Evolutionary conservation across 345 rosid species (phyloP), one percentile per base, ranked within the genome.

Genomic region (Bruguiera sexangula): DNA sequence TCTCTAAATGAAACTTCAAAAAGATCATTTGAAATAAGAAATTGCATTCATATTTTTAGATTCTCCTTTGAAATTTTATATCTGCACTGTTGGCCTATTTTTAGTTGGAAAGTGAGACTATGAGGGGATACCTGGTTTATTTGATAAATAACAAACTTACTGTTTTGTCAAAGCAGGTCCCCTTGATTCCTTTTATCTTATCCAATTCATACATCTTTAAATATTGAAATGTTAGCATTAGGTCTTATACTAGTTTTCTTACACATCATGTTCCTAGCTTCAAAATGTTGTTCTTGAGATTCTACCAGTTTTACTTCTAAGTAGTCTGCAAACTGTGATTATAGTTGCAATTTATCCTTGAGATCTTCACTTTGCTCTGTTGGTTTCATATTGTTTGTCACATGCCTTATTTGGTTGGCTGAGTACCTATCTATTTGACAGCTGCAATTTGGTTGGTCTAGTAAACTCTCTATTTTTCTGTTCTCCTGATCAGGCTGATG

Each of bases 401-500:
- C 27, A 3, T 39, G 43, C 65, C 37, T 27, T 36, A 18, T 69
- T 34, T 43, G 18, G 4, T 53, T 67, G 29, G 53, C n/a, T 24
- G 43, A 65, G 36, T 53, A n/a, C 20, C 57, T 46, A 58, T 22
- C 31, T 30, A 46, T 37, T 64, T 67, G 50, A 26, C 46, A 52
- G 60, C 67, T 26, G n/a, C 26, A 60, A 32, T 64, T 59, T 68
- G 64, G 66, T 52, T 53, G 56, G 27, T 57, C 51, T 36, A 62
- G 60, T 62, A 29, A 60, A 36, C 57, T 61, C 32, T 52, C 69
- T 55, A 43, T 68, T 77, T 71, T 79, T 60, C 67, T 73, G 61
- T n/a, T 50, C 77, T 62, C 66, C 57, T 65, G 83, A 73, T 70
- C 93, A 96, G 99, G 82, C 86, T 69, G 85, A 77, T 70, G 82